Percentiles rank a stretch among this genome's conserved stretches.
phyloP scores from a whole-genome alignment of 176 grass and related monocot species.

The Coix lacrymajobi region DNA sequence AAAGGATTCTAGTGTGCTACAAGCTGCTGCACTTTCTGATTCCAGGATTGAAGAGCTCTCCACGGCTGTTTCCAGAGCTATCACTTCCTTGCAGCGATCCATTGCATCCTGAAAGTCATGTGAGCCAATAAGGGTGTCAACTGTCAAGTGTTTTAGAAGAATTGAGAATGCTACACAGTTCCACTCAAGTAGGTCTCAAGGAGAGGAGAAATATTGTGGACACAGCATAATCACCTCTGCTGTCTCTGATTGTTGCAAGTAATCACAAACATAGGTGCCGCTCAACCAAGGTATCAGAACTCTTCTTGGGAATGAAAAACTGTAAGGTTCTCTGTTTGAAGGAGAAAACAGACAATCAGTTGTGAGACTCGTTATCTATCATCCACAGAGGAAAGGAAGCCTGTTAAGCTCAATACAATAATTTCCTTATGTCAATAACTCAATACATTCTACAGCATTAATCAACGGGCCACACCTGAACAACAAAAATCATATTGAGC shows the following conservation, averaged over 20 bases:
- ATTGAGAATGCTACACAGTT: not conserved
- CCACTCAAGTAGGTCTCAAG: not conserved
- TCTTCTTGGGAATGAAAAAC: slow-evolving; percentile 76
- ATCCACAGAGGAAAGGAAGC: not conserved
- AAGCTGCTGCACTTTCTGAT: slow-evolving; percentile 35
- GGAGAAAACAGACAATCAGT: slow-evolving; percentile 1
- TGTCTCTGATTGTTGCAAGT: slow-evolving; percentile 69
- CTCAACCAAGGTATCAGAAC: slow-evolving; percentile 69
- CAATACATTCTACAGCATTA: not conserved
- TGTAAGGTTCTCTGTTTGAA: slow-evolving; percentile 56
- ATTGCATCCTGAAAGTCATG: slow-evolving; percentile 48
- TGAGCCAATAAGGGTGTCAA: not conserved
- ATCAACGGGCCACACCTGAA: not conserved
- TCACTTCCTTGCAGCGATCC: slow-evolving; percentile 82
- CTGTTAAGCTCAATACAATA: not conserved
- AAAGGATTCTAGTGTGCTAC: slow-evolving; percentile 47
- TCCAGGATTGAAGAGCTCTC: slow-evolving; percentile 49
- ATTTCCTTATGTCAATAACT: not conserved
- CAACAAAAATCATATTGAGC: not conserved
- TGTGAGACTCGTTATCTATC: not conserved
- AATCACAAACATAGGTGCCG: slow-evolving; percentile 71
- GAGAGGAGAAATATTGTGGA: not conserved
- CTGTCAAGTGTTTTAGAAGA: not conserved
- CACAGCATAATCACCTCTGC: slow-evolving; percentile 43
- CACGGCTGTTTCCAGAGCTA: slow-evolving; percentile 50